phyloP scores from a whole-genome alignment of 441 rosid genomes.

The Mallotus repandus region DNA sequence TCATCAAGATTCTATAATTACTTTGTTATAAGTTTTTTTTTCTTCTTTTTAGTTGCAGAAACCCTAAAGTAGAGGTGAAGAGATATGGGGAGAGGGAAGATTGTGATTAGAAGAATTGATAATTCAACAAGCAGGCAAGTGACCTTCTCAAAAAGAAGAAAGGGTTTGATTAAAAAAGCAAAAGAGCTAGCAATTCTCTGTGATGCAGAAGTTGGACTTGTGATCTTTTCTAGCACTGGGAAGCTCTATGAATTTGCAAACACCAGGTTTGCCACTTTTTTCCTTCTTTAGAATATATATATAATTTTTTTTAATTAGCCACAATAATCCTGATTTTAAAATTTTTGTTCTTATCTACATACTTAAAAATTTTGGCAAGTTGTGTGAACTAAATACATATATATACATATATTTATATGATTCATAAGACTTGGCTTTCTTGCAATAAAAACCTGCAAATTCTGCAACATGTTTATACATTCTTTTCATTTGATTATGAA shows the following conservation, averaged over 20 bases:
- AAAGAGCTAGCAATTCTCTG: conserved; percentile 60
- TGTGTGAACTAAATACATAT: neutral
- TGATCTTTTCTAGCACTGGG: conserved; percentile 54
- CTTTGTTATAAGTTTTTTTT: neutral
- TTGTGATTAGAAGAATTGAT: conserved; percentile 51
- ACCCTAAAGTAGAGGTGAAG: conserved; percentile 15
- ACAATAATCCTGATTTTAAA: no score
- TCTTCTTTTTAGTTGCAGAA: conserved; percentile 5
- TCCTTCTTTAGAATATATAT: neutral
- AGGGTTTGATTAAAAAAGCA: conserved; percentile 55
- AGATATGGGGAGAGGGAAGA: conserved; percentile 65
- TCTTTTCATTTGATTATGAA: no score
- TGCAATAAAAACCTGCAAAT: no score
- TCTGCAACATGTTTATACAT: no score
- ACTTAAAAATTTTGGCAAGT: neutral
- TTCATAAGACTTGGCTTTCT: neutral
- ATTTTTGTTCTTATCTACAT: no score
- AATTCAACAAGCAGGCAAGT: conserved; percentile 57
- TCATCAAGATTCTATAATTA: neutral
- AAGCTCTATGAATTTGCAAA: conserved; percentile 59
- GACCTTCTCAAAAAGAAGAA: conserved; percentile 63
- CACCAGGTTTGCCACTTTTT: conserved; percentile 34
- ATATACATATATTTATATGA: neutral
- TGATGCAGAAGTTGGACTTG: conserved; percentile 55
- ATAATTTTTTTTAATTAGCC: neutral